Evolutionary conservation across 208 protist genomes (phyloP).

Genomic region (Angomonas ambiguus): DNA sequence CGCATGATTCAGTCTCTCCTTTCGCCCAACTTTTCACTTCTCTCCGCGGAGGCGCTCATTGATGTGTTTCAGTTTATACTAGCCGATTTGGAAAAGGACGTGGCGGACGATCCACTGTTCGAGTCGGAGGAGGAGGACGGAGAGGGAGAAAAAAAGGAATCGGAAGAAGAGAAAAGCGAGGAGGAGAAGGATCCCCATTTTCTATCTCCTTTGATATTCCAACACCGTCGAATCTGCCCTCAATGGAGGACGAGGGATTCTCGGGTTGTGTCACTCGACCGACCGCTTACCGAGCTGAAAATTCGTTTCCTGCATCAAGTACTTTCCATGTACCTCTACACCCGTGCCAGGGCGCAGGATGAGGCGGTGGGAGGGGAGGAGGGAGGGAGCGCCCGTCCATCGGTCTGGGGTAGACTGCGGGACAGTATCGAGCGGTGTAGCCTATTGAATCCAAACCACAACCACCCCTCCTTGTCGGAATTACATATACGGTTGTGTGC

Average conservation of each 20-base stretch:
- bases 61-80: not conserved
- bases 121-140: not conserved
- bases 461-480: not conserved
- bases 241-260: not conserved
- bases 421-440: not conserved
- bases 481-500: not conserved
- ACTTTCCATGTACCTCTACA: not conserved
- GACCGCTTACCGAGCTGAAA: not conserved
- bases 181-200: not conserved
- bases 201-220: not conserved
- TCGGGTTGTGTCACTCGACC: not conserved
- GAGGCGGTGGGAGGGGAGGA: not conserved
- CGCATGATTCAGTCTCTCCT: slow-evolving; percentile 3
- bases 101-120: not conserved
- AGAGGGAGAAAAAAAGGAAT: not conserved
- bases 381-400: not conserved
- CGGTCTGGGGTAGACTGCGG: not conserved
- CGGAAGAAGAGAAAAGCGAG: not conserved
- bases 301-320: not conserved
- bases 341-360: not conserved
- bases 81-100: not conserved
- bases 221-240: not conserved
- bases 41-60: not conserved
- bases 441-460: not conserved
- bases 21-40: slow-evolving; percentile 6